Percentiles rank a stretch among this genome's conserved stretches.
Conservation (phyloP, 305 asterid genomes). For the Nicotiana rustica region DNA sequence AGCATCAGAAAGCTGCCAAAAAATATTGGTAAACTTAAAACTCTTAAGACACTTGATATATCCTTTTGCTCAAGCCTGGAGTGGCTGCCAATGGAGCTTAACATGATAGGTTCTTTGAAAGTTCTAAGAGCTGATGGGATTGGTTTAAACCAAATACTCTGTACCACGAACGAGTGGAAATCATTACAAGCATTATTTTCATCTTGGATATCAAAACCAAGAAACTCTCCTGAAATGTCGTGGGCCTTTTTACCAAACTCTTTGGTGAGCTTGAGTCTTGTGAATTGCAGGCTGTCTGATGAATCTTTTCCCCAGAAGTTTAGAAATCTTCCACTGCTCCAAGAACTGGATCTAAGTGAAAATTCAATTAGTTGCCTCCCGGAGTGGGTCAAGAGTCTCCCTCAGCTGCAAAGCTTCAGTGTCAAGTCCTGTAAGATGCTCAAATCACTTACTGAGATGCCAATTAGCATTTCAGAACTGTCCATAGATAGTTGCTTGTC, state of each 20-base stretch:
- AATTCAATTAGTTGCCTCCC: constrained; percentile 35
- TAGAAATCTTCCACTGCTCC: constrained; percentile 12
- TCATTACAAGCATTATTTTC: constrained; percentile 14
- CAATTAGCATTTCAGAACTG: constrained; percentile 28
- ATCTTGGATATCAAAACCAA: constrained; percentile 31
- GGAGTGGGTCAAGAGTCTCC: constrained; percentile 33
- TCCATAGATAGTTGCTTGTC: constrained; percentile 9
- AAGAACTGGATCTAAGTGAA: constrained; percentile 35
- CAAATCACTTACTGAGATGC: constrained; percentile 35
- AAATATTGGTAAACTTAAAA: constrained; percentile 28
- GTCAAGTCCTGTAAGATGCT: constrained; percentile 28
- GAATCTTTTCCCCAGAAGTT: constrained; percentile 29
- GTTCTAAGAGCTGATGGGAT: constrained; percentile 35
- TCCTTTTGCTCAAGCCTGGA: constrained; percentile 39
- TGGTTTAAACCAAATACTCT: background rate
- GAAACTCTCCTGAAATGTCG: constrained; percentile 28
- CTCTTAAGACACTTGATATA: constrained; percentile 34
- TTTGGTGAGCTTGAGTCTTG: constrained; percentile 36
- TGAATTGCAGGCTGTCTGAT: constrained; percentile 38
- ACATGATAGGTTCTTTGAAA: constrained; percentile 31
- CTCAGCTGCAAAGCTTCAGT: constrained; percentile 28
- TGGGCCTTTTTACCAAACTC: constrained; percentile 37
- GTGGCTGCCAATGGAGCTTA: constrained; percentile 19
- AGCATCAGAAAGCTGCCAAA: constrained; percentile 38
- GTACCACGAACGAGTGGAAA: background rate